A percentile compares a stretch with the other conserved stretches of the same genome.
Conservation (phyloP, 1,284 basidiomycete genomes). For the Neotropicomus parvogracilis region DNA sequence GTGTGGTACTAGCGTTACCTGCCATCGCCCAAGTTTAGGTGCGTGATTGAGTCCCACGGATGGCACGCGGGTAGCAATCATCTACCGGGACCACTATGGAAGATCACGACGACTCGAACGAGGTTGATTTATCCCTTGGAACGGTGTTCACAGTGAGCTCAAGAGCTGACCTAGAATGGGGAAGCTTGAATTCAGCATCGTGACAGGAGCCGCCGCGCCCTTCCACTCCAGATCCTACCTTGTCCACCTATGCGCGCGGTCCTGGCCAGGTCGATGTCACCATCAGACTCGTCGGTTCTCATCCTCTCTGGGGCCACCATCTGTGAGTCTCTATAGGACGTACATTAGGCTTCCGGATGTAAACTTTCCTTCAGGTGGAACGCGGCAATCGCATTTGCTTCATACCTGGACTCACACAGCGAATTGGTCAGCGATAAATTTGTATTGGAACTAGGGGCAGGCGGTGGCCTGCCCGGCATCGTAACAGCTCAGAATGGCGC, state of each 20-base stretch:
- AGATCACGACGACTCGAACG: conserved; percentile 4
- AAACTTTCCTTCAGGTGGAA: conserved; percentile 64
- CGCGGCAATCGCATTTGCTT: conserved; percentile 72
- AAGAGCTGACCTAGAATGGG: neutral
- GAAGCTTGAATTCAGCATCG: neutral
- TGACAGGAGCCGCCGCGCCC: conserved; percentile 48
- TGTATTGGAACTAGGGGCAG: conserved; percentile 91
- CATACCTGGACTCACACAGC: conserved; percentile 62
- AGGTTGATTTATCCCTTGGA: conserved; percentile 29
- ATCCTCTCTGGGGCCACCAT: conserved; percentile 91
- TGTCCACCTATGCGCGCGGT: conserved; percentile 46
- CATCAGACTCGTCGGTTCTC: conserved; percentile 79
- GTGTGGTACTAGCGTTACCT: no score
- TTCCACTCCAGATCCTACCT: conserved; percentile 57
- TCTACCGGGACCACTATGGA: neutral
- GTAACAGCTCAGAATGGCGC: conserved; percentile 71
- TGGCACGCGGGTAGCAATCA: no score
- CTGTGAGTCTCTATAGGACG: conserved; percentile 52
- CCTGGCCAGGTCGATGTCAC: conserved; percentile 38
- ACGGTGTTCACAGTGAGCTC: conserved; percentile 37
- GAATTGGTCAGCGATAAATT: conserved; percentile 42
- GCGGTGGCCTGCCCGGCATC: conserved; percentile 84
- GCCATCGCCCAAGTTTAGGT: no score
- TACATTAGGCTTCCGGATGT: no score
- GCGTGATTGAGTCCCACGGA: no score